Evolutionary conservation across 768 basidiomycete species (phyloP), one percentile per base, ranked within the genome.

Genomic region (Kwoniella dendrophila): DNA sequence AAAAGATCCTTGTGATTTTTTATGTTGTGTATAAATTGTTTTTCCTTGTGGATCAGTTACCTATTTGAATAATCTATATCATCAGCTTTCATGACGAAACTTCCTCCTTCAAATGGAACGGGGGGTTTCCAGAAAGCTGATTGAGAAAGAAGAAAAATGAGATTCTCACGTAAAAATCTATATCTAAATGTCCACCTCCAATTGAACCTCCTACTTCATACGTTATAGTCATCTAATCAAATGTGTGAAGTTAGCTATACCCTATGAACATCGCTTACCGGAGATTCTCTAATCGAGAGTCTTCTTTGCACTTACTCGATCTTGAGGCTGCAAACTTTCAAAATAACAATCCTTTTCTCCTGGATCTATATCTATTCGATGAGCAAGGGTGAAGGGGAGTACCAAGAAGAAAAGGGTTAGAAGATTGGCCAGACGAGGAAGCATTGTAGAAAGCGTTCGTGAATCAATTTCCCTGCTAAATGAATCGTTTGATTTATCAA

Each of bases 101-200:
- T n/a, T n/a, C n/a, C n/a, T n/a, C n/a, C n/a, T n/a, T n/a, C n/a
- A n/a, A n/a, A n/a, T n/a, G n/a, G n/a, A n/a, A n/a, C n/a, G n/a
- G n/a, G n/a, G n/a, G n/a, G n/a, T n/a, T n/a, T 36, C 34, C 7
- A 36, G 7, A 16, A 36, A 36, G 34, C 22, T 38, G 45, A 18
- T 33, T 30, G 22, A 48, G 12, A 38, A 10, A 5, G 62, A 11
- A 14, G 48, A 49, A 30, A 30, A 10, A 54, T n/a, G 20, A 38
- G 26, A 64, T n/a, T n/a, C 78, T 36, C 51, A 95, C 93, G 89
- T 88, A 95, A 77, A 98, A 98, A 80, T 99, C 95, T 62, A 99
- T 91, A 80, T 99, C 96, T 51, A 98, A 81, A 76, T 97, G 90
- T 0, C 96, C 95, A 26, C 96, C 96, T 4, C 62, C 59, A 2